phyloP scores from a whole-genome alignment of 1,139 yeast genomes.

The Scheffersomyces illinoinensis region DNA sequence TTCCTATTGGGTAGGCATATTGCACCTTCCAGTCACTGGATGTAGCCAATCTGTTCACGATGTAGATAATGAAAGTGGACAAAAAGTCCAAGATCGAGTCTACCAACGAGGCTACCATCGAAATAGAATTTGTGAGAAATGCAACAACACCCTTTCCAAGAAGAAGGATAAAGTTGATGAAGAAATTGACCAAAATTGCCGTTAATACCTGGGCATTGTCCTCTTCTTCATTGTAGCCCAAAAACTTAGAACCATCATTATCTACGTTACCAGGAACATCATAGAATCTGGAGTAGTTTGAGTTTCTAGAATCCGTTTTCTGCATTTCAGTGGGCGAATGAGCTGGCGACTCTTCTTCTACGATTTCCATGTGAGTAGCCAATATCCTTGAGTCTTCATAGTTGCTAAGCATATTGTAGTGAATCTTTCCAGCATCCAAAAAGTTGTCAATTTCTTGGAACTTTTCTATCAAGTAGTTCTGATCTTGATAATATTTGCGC shows the following conservation, averaged over 20 bases:
- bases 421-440: slow-evolving; percentile 68
- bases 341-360: slow-evolving; percentile 11
- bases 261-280: slow-evolving; percentile 64
- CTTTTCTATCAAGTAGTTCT: slow-evolving; percentile 59
- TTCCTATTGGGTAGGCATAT: slow-evolving; percentile 63
- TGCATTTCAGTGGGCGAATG: neutral
- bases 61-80: slow-evolving; percentile 71
- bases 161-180: slow-evolving; percentile 58
- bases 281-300: slow-evolving; percentile 30
- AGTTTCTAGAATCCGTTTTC: slow-evolving; percentile 6
- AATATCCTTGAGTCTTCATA: slow-evolving; percentile 40
- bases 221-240: slow-evolving; percentile 50
- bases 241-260: slow-evolving; percentile 51
- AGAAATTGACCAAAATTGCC: slow-evolving; percentile 68
- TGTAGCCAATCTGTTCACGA: slow-evolving; percentile 61
- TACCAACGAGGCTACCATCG: slow-evolving; percentile 75
- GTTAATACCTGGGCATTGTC: slow-evolving; percentile 46
- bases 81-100: slow-evolving; percentile 75
- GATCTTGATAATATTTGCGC: slow-evolving; percentile 44
- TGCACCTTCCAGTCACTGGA: slow-evolving; percentile 52
- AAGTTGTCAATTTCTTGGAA: slow-evolving; percentile 64
- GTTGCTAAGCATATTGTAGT: slow-evolving; percentile 61
- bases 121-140: slow-evolving; percentile 64
- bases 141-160: slow-evolving; percentile 66
- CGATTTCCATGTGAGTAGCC: slow-evolving; percentile 24